Conservation (phyloP, 345 rosid genomes). For the Euphorbia lathyris region DNA sequence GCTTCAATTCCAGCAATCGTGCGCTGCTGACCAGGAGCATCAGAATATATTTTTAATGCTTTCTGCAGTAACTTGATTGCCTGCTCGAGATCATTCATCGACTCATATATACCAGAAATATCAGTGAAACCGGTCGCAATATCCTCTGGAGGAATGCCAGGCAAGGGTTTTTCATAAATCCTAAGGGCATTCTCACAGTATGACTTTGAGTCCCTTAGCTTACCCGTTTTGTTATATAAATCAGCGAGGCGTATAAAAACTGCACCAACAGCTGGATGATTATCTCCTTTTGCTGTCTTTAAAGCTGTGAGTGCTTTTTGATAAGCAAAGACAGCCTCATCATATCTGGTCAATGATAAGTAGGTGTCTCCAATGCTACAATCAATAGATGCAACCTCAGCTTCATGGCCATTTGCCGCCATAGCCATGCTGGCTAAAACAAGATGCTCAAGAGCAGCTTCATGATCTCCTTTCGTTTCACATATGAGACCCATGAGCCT, state of each 20-base stretch:
- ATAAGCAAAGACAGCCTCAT: constrained; percentile 82
- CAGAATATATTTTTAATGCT: constrained; percentile 56
- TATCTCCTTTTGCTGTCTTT: constrained; percentile 76
- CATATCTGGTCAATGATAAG: constrained; percentile 74
- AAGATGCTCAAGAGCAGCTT: constrained; percentile 87
- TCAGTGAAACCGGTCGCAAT: constrained; percentile 82
- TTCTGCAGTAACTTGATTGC: constrained; percentile 62
- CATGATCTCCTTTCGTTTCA: constrained; percentile 79
- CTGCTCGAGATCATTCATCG: constrained; percentile 69
- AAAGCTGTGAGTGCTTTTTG: constrained; percentile 80
- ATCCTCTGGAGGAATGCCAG: constrained; percentile 66
- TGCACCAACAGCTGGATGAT: constrained; percentile 70
- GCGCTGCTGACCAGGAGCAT: constrained; percentile 71
- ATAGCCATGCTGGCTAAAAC: constrained; percentile 92
- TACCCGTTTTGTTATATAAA: constrained; percentile 73
- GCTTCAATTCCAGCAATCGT: constrained; percentile 88
- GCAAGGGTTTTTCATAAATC: constrained; percentile 58
- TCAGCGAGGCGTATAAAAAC: constrained; percentile 88
- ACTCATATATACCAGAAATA: constrained; percentile 79
- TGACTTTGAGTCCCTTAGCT: constrained; percentile 69
- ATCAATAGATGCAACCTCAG: constrained; percentile 81
- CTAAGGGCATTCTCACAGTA: constrained; percentile 79
- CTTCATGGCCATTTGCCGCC: constrained; percentile 61
- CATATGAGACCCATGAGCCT: constrained; percentile 90
- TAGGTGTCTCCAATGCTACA: constrained; percentile 92